These are phyloP conservation scores for Ceratobasidium sp. DNA, from an alignment of 1,284 basidiomycete species.

Conservation along the genomic window DNA sequence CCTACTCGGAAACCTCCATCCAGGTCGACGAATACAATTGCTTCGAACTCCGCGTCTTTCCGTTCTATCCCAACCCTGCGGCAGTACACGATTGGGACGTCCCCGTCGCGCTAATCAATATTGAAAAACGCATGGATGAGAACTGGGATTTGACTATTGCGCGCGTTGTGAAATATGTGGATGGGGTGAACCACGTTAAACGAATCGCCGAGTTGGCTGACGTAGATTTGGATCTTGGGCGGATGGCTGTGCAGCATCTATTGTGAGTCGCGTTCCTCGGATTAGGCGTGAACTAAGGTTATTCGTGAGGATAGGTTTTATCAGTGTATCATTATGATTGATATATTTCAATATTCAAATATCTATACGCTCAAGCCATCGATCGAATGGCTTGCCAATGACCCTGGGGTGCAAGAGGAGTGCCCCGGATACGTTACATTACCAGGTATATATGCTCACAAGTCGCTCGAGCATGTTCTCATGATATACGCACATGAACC, in stretches of 20 bases:
- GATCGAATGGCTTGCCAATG: slow-evolving; percentile 84
- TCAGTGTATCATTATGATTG: slow-evolving; percentile 93
- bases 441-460: slow-evolving; percentile 56
- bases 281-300: neutral
- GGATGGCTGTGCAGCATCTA: slow-evolving; percentile 90
- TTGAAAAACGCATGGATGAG: slow-evolving; percentile 79
- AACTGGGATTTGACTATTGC: slow-evolving; percentile 98
- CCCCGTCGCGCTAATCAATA: slow-evolving; percentile 86
- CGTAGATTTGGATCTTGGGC: slow-evolving; percentile 83
- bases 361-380: slow-evolving; percentile 90
- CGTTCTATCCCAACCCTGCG: slow-evolving; percentile 93
- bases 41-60: slow-evolving; percentile 94
- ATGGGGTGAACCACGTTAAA: slow-evolving; percentile 90
- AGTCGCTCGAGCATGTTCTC: slow-evolving; percentile 1
- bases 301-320: slow-evolving; percentile 69
- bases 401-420: slow-evolving; percentile 81
- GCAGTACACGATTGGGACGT: slow-evolving; percentile 94
- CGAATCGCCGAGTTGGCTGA: slow-evolving; percentile 92
- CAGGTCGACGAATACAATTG: slow-evolving; percentile 88
- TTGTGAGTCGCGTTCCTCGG: slow-evolving; percentile 61
- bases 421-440: slow-evolving; percentile 89
- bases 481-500: slow-evolving; percentile 35
- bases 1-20: slow-evolving; percentile 94
- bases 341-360: slow-evolving; percentile 98
- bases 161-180: slow-evolving; percentile 84